Conservation (phyloP, 164 flowering plant species). For the Aristolochia californica region DNA sequence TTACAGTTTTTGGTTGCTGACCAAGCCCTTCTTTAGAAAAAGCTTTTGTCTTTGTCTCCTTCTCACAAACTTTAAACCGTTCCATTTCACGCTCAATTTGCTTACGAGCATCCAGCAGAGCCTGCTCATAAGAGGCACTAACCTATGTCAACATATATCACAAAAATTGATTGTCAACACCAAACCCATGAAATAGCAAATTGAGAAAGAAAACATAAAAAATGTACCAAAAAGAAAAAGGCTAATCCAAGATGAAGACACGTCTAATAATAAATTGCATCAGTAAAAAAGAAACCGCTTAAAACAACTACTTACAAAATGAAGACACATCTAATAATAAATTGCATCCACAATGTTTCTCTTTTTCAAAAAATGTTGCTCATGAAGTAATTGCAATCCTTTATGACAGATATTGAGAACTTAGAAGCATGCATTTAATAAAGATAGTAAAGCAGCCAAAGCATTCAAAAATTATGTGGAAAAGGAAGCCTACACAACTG, state of each 20-base stretch:
- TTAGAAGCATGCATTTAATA: no score
- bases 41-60: constrained; percentile 99
- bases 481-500: no score
- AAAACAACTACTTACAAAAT: neutral
- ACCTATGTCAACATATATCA: constrained; percentile 77
- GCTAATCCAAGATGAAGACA: neutral
- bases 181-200: constrained; percentile 2
- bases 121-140: constrained; percentile 99
- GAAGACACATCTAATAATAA: neutral
- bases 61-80: constrained; percentile 95
- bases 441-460: no score
- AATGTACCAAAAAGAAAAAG: neutral
- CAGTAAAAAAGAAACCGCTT: neutral
- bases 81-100: constrained; percentile 98
- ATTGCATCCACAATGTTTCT: no score
- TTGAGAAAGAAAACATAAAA: neutral
- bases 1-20: constrained; percentile 96
- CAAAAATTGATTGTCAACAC: constrained; percentile 12
- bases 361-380: no score
- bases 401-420: no score
- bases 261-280: neutral
- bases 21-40: constrained; percentile 98
- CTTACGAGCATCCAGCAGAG: constrained; percentile 97
- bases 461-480: no score
- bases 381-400: no score